Evolutionary conservation across 352 stramenopile species (phyloP).

Genomic region (Globisporangium nagaii): DNA sequence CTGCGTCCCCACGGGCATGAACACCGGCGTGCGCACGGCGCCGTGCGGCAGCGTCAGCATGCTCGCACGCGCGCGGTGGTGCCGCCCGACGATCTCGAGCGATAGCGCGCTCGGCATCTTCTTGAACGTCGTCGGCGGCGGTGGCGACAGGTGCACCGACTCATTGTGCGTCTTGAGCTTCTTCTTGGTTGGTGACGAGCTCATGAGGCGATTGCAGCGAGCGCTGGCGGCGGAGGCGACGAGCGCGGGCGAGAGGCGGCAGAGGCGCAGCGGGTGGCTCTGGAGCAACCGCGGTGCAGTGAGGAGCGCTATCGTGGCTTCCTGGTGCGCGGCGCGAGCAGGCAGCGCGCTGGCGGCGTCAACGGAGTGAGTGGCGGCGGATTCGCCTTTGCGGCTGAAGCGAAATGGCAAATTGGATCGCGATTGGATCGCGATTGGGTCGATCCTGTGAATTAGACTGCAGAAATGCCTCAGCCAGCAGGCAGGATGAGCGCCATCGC

Average conservation of each 20-base stretch:
- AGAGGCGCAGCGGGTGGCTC: background rate
- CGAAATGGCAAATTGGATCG: background rate
- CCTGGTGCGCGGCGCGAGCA: background rate
- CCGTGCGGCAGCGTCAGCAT: slow-evolving; percentile 84
- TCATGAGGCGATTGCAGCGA: slow-evolving; percentile 5
- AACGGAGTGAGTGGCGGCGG: background rate
- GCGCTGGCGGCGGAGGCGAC: background rate
- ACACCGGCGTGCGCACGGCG: slow-evolving; percentile 89
- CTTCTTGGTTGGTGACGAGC: slow-evolving; percentile 10
- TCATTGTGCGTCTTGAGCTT: slow-evolving; percentile 12
- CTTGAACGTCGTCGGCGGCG: slow-evolving; percentile 4
- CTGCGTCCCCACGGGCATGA: slow-evolving; percentile 98
- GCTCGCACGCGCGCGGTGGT: slow-evolving; percentile 59
- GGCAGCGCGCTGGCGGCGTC: too few species aligned
- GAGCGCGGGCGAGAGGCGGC: background rate
- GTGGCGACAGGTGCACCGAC: background rate
- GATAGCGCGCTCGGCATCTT: slow-evolving; percentile 47
- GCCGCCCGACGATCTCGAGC: slow-evolving; percentile 36
- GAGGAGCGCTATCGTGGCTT: slow-evolving; percentile 3
- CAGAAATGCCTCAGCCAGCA: too few species aligned
- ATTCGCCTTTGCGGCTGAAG: background rate
- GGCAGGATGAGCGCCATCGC: too few species aligned
- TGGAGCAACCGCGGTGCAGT: background rate
- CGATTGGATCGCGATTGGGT: background rate
- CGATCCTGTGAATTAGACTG: background rate